phyloP scores from a whole-genome alignment of 169 alveolate species.

The Plasmodium malariae region DNA sequence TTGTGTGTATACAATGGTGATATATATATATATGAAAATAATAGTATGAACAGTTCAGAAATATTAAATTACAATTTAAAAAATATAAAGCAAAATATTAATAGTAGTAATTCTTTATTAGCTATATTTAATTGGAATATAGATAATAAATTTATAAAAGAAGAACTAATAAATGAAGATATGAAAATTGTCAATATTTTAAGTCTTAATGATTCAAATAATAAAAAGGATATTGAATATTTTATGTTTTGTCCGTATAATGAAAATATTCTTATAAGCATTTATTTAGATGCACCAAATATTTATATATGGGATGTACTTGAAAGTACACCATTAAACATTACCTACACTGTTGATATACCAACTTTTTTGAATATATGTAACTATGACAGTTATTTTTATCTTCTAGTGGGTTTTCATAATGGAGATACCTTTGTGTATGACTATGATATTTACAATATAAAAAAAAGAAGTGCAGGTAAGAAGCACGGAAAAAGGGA shows the following conservation, averaged over 20 bases:
- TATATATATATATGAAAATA: conserved; percentile 67
- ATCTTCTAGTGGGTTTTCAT: conserved; percentile 42
- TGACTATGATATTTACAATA: conserved; percentile 44
- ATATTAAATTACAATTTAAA: conserved; percentile 33
- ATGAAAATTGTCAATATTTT: conserved; percentile 58
- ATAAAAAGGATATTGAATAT: conserved; percentile 56
- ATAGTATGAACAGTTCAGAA: conserved; percentile 39
- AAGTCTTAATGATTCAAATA: conserved; percentile 21
- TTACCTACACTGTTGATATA: conserved; percentile 16
- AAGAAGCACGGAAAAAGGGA: conserved; percentile 8
- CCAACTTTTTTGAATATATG: conserved; percentile 68
- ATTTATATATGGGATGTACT: conserved; percentile 62
- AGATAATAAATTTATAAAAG: neutral
- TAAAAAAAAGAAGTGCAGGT: conserved; percentile 7
- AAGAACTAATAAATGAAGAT: conserved; percentile 30
- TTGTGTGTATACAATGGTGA: conserved; percentile 65
- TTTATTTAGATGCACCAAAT: conserved; percentile 43
- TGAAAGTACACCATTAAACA: conserved; percentile 46
- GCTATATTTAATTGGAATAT: conserved; percentile 61
- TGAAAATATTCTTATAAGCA: conserved; percentile 54
- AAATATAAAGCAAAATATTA: conserved; percentile 58
- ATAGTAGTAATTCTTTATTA: conserved; percentile 44
- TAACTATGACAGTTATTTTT: conserved; percentile 48
- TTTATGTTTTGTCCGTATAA: conserved; percentile 69
- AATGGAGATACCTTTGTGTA: conserved; percentile 30